A percentile compares a stretch with the other conserved stretches of the same genome.
These are phyloP conservation scores for Metschnikowia henanensis DNA, from an alignment of 805 yeast genomes.

Conservation along the genomic window DNA sequence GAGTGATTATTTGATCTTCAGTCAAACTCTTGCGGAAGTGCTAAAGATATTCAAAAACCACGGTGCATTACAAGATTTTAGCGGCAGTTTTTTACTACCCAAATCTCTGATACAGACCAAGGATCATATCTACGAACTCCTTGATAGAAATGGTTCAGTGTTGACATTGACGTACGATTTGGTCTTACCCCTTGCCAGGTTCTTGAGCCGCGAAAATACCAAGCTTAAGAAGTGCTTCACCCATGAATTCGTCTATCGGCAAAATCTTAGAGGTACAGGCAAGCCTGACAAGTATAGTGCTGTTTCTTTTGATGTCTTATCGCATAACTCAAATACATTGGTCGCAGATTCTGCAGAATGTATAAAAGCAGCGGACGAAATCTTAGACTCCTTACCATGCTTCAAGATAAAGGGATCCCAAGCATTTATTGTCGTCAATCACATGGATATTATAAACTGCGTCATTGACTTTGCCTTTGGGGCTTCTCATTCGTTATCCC, in stretches of 20 bases:
- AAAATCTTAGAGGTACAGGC: slow-evolving; percentile 52
- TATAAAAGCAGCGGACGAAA: slow-evolving; percentile 76
- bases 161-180: slow-evolving; percentile 88
- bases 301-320: slow-evolving; percentile 80
- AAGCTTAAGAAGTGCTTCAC: slow-evolving; percentile 63
- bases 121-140: slow-evolving; percentile 71
- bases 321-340: slow-evolving; percentile 32
- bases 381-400: slow-evolving; percentile 64
- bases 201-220: slow-evolving; percentile 62
- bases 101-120: slow-evolving; percentile 66
- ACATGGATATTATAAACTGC: slow-evolving; percentile 73
- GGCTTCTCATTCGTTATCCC: slow-evolving; percentile 64
- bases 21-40: slow-evolving; percentile 60
- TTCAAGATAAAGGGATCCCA: slow-evolving; percentile 50
- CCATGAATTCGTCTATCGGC: slow-evolving; percentile 80
- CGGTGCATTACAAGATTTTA: slow-evolving; percentile 82
- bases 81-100: slow-evolving; percentile 71
- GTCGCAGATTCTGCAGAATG: slow-evolving; percentile 75
- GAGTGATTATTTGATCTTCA: slow-evolving; percentile 54
- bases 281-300: slow-evolving; percentile 80
- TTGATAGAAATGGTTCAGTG: slow-evolving; percentile 86
- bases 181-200: slow-evolving; percentile 86
- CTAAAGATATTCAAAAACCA: slow-evolving; percentile 68
- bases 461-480: slow-evolving; percentile 70
- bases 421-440: slow-evolving; percentile 68